These are phyloP conservation scores for Ophiosphaerella narmari DNA, from an alignment of 2,329 filamentous ascomycete species.

Conservation along the genomic window DNA sequence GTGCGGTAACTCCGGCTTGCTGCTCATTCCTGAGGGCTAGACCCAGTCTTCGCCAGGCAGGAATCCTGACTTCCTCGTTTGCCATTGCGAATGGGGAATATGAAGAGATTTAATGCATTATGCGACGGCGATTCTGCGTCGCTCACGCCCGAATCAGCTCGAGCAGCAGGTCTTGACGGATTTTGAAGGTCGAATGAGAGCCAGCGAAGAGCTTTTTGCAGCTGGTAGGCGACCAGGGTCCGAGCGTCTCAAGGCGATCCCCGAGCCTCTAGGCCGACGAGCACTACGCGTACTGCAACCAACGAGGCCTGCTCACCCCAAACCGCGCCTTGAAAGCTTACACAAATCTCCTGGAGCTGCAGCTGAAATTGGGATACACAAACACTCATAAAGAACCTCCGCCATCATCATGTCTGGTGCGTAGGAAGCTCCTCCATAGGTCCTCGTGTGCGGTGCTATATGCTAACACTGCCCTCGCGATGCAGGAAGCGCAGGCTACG, in stretches of 20 bases:
- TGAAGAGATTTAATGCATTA: conserved; percentile 23
- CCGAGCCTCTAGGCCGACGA: conserved; percentile 41
- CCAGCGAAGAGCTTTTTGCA: conserved; percentile 41
- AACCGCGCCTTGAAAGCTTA: conserved; percentile 33
- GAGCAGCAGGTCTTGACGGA: conserved; percentile 24
- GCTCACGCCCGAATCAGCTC: conserved; percentile 46
- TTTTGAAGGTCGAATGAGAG: conserved; percentile 41
- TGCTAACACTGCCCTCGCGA: conserved; percentile 36
- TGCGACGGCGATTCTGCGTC: conserved; percentile 27
- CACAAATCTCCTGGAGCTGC: conserved; percentile 32
- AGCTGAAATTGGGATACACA: conserved; percentile 34
- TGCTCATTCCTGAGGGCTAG: conserved; percentile 63
- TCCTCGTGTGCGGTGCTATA: conserved; percentile 13
- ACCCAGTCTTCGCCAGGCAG: conserved; percentile 65
- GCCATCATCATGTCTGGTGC: conserved; percentile 51
- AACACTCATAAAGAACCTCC: conserved; percentile 30
- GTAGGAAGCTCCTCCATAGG: conserved; percentile 25
- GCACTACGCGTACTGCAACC: conserved; percentile 36
- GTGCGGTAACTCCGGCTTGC: conserved; percentile 36
- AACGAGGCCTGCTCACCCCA: conserved; percentile 26
- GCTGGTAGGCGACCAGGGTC: conserved; percentile 23
- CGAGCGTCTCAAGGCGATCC: conserved; percentile 23
- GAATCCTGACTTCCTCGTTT: conserved; percentile 35
- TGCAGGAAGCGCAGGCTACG: conserved; percentile 69
- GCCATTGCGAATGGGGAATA: conserved; percentile 41